Evolutionary conservation across 805 yeast genomes (phyloP), one percentile per base, ranked within the genome.

Genomic region (Saturnispora sekii): DNA sequence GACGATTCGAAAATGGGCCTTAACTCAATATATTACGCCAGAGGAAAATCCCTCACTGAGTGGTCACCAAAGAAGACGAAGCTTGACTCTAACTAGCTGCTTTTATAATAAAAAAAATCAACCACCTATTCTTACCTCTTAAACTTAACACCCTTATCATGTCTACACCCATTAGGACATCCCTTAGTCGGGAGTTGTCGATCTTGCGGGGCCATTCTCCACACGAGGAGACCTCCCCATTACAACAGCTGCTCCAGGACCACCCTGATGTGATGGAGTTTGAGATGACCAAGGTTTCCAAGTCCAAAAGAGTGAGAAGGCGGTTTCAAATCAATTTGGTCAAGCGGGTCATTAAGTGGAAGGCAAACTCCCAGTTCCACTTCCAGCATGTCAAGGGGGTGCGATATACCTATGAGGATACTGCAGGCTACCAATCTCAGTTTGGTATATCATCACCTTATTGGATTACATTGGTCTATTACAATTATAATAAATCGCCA

Each of bases 391-490:
- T 86, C 40, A 74, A 74, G 47, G 76, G 74, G 44, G 69, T 83
- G 2, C 62, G 82, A 41, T 68, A 74, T 3, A 85, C 81, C 3
- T 73, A 72, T 16, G 84, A 83, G 54, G 85, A 83, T 53, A 96
- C 96, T 1, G 72, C 74, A 32, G 85, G 86, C 52, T 90, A 88
- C 58, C 66, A 96, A 48, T 96, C 89, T 57, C 95, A 88, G 60
- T 76, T 85, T 52, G 79, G 82, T 32, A 73, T 87, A 1, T 74
- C 88, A 1, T 66, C 76, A 32, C 87, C 81, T 41, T 74, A 72
- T 44, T 90, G 98, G 98, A 71, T 86, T 1, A 81, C 95, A 0
- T 74, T 90, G 30, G 76, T 87, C 10, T 90, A 86, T 57, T 74
- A 70, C 46, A 73, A 76, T 50, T 69, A 72, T 6, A 68, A 74